phyloP scores from a whole-genome alignment of 2,329 filamentous ascomycete genomes.

The Exophiala sp. region DNA sequence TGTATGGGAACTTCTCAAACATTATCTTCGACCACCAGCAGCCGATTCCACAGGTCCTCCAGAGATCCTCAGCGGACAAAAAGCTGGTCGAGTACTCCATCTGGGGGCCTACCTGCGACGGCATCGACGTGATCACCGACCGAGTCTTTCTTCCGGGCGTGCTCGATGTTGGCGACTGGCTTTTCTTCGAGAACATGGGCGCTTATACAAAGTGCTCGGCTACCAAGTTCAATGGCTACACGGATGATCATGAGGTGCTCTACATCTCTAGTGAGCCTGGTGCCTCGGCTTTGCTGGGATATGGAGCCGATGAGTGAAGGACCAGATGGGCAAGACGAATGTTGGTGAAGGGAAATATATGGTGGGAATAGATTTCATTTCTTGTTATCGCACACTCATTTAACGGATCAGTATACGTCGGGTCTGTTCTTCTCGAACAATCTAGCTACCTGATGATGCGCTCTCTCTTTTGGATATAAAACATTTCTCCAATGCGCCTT shows the following conservation, averaged over 20 bases:
- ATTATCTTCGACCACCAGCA: conserved; percentile 99
- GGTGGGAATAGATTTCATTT: not conserved
- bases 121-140: conserved; percentile 89
- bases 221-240: conserved; percentile 96
- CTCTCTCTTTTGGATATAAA: too few species aligned
- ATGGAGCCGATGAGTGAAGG: conserved; percentile 29
- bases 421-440: too few species aligned
- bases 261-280: conserved; percentile 94
- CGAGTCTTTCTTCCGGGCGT: conserved; percentile 72
- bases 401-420: not conserved
- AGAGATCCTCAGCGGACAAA: conserved; percentile 57
- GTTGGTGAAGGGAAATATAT: not conserved
- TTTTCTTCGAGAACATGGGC: conserved; percentile 98
- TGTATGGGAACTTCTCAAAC: conserved; percentile 98
- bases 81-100: conserved; percentile 78
- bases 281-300: conserved; percentile 67
- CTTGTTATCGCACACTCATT: conserved; percentile 22
- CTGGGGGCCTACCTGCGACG: conserved; percentile 97
- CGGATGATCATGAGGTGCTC: conserved; percentile 84
- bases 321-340: not conserved
- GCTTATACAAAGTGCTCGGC: conserved; percentile 98
- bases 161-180: conserved; percentile 91
- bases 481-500: too few species aligned
- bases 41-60: conserved; percentile 76
- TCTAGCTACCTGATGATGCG: too few species aligned